Evolutionary conservation across 495 filamentous ascomycete species (phyloP).

Genomic region (Penicillium bovifimosum): DNA sequence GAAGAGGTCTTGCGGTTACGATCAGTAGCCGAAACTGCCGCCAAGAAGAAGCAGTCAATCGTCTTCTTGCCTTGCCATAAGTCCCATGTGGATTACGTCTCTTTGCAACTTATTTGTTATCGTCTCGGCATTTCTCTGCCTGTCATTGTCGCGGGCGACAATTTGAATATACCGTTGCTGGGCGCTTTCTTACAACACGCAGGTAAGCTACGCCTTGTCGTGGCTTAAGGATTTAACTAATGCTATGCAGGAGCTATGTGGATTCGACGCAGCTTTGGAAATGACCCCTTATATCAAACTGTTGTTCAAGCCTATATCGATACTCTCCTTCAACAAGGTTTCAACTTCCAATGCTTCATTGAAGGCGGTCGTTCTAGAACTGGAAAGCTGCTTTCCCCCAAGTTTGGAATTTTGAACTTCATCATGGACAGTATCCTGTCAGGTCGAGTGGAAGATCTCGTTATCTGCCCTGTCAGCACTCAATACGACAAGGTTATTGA

Average conservation of each 20-base stretch:
- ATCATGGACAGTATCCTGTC: slow-evolving; percentile 84
- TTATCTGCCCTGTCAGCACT: slow-evolving; percentile 90
- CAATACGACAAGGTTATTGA: slow-evolving; percentile 99
- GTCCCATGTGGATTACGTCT: slow-evolving; percentile 94
- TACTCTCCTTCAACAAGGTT: slow-evolving; percentile 80
- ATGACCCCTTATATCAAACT: slow-evolving; percentile 83
- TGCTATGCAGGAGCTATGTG: slow-evolving; percentile 73
- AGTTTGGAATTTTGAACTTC: slow-evolving; percentile 94
- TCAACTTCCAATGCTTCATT: slow-evolving; percentile 94
- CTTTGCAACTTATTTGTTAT: slow-evolving; percentile 90
- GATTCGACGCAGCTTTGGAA: slow-evolving; percentile 87
- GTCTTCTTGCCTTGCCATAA: slow-evolving; percentile 94
- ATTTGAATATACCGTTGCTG: slow-evolving; percentile 87
- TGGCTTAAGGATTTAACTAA: slow-evolving; percentile 10
- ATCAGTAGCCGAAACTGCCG: slow-evolving; percentile 73
- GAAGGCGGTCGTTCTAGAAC: slow-evolving; percentile 90
- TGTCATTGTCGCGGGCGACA: slow-evolving; percentile 93
- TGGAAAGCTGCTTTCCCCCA: slow-evolving; percentile 86
- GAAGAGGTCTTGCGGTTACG: slow-evolving; percentile 83
- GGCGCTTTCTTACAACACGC: slow-evolving; percentile 91
- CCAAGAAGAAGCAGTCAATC: slow-evolving; percentile 84
- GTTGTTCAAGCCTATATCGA: slow-evolving; percentile 96
- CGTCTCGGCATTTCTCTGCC: slow-evolving; percentile 82
- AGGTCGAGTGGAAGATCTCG: slow-evolving; percentile 82
- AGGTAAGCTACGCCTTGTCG: slow-evolving; percentile 38